phyloP scores from a whole-genome alignment of 2,329 filamentous ascomycete genomes.

The Diaporthe sp. region DNA sequence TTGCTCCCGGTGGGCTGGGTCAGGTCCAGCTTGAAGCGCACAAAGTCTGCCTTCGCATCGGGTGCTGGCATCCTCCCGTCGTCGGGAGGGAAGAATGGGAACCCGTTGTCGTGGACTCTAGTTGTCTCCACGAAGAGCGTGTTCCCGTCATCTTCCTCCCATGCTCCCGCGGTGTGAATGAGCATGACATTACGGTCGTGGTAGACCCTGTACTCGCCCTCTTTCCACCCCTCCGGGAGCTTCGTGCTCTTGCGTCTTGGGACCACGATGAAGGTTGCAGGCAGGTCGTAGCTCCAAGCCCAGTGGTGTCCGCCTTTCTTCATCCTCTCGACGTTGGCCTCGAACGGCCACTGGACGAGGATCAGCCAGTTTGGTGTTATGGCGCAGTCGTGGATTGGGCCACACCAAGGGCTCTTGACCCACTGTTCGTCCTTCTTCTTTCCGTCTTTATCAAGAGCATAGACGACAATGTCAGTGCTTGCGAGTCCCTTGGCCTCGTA shows the following conservation, averaged over 20 bases:
- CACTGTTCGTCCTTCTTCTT: constrained; percentile 49
- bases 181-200: constrained; percentile 50
- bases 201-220: constrained; percentile 45
- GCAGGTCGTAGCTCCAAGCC: constrained; percentile 49
- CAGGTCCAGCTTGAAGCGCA: constrained; percentile 58
- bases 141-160: constrained; percentile 52
- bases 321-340: constrained; percentile 53
- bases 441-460: constrained; percentile 46
- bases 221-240: constrained; percentile 44
- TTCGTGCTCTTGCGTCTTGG: constrained; percentile 38
- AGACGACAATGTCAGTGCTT: constrained; percentile 53
- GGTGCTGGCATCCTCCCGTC: constrained; percentile 46
- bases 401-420: constrained; percentile 49
- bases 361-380: constrained; percentile 55
- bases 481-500: constrained; percentile 56
- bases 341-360: constrained; percentile 52
- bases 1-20: constrained; percentile 44
- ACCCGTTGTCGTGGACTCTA: constrained; percentile 55
- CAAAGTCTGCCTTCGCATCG: constrained; percentile 56
- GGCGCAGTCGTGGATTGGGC: constrained; percentile 56
- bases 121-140: constrained; percentile 55
- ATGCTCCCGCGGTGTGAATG: constrained; percentile 57
- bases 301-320: constrained; percentile 54
- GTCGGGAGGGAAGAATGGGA: constrained; percentile 55
- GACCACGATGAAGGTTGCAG: constrained; percentile 42